These are phyloP conservation scores for Hanseniaspora singularis DNA, from an alignment of 805 yeast species.

Conservation along the genomic window DNA sequence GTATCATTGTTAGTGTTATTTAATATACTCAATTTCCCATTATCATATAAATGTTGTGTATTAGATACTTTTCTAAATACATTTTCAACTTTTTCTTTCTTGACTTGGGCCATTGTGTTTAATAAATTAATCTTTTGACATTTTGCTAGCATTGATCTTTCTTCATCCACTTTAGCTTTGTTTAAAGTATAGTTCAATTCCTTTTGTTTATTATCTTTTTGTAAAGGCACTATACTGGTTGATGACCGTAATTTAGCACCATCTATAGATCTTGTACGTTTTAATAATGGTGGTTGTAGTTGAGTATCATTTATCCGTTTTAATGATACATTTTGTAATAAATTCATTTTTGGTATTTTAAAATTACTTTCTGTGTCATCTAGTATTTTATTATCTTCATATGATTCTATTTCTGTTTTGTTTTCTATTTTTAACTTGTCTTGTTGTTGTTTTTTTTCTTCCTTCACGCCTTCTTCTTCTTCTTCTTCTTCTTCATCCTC, in stretches of 20 bases:
- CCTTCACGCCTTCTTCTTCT: no score
- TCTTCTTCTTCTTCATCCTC: no score
- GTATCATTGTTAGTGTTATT: no score
- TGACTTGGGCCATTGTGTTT: slow-evolving; percentile 19
- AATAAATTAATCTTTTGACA: background rate
- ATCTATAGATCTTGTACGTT: slow-evolving; percentile 28
- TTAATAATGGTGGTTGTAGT: slow-evolving; percentile 15
- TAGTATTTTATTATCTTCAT: no score
- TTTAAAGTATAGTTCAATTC: no score
- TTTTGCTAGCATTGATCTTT: background rate
- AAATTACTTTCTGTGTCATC: background rate
- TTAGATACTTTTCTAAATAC: no score
- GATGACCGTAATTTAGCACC: slow-evolving; percentile 26
- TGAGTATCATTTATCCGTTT: slow-evolving; percentile 1
- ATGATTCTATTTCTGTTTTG: no score
- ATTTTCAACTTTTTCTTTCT: slow-evolving; percentile 18
- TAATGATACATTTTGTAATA: background rate
- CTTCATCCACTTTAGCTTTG: background rate
- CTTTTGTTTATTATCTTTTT: background rate
- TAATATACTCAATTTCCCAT: no score
- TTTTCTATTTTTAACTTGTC: no score
- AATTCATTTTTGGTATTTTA: slow-evolving; percentile 1
- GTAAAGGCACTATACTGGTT: slow-evolving; percentile 4
- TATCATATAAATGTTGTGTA: no score
- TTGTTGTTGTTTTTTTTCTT: no score